Evolutionary conservation across 2,329 filamentous ascomycete genomes (phyloP), one percentile per base, ranked within the genome.

Genomic region (Ophiostoma piceae): DNA sequence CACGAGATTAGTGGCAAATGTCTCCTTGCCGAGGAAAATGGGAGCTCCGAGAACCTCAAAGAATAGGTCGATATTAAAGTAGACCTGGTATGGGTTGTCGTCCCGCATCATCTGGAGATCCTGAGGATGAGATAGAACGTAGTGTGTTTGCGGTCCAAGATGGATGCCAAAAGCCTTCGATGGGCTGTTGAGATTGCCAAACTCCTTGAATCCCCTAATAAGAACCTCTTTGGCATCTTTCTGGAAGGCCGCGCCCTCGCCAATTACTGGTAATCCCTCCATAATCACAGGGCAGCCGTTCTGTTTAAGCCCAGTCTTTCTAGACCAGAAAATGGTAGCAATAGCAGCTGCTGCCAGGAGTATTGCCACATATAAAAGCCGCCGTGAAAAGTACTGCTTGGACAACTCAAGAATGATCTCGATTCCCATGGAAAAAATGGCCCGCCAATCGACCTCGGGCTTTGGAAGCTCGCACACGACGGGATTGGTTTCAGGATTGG

Each of bases 61-160:
- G 65, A 71, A 71, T 65, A 37, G 29, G 68, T 69, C 66, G 16
- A 71, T 68, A 57, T 67, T 69, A 35, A 71, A 71, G 39, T 69
- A 57, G 12, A 69, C 54, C 5, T 47, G 29, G 68, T 71, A 71
- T 54, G 70, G 70, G 66, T 69, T 68, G 65, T 71, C 68, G n/a
- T 69, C 65, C 16, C 64, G 70, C 70, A 71, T 69, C 70, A 71
- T 71, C 60, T 69, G 43, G 6, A 71, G 29, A n/a, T 71, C 70
- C 1, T n/a, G 32, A 5, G 70, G 66, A 4, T 69, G 68, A 1
- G 68, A 64, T n/a, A 71, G 16, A 1, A 71, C 43, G 22, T 71
- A 71, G 41, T 71, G 70, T 3, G 68, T 71, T 39, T 69, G 67
- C 3, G 70, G 68, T 9, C 67, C 70, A 37, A 71, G 70, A 41